Evolutionary conservation across 192 early-diverging fungal genomes (phyloP), one percentile per base, ranked within the genome.

Genomic region (Podila horticola): DNA sequence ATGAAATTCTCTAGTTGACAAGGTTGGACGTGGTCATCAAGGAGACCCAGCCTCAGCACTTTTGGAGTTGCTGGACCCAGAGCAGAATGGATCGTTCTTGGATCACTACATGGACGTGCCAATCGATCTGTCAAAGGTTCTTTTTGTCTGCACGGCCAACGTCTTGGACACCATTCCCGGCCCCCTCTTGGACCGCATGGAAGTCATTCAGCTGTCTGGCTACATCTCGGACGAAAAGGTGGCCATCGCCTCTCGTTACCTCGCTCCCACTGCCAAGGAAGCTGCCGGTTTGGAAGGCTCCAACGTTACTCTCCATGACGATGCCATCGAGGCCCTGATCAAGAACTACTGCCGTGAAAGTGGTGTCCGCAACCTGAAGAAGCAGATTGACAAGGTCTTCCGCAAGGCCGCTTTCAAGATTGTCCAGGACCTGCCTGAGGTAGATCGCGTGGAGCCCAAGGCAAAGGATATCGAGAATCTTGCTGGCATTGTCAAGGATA

Each of bases 91-190:
- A 55, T 93, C 95, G 4, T 99, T 99, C 87, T 89, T 99, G 66
- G 98, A 99, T 86, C 98, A 99, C 84, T 99, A 99, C 90, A 97
- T 99, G 96, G 98, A 99, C 84, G 94, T 99, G 13, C 97, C 98
- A 1, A 89, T 99, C 13, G 96, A 99, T 75, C 88, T 99, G 31
- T 99, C 98, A 72, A 97, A 97, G 82, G 97, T 99, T 3, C 86
- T 99, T 34, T 99, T 99, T 89, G 97, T 99, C 26, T 99, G 98
- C 86, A 99, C 98, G 2, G 98, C 98, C 51, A 99, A 99, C 71
- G 91, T 95, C 19, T 88, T 96, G 7, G 98, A 99, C 52, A 99
- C 98, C 11, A 99, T 99, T 49, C 98, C 98, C 6, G 95, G 90
- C 10, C 98, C 98, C 49, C 88, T 99, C n/a, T 87, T 98, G 24